phyloP scores from a whole-genome alignment of 345 rosid genomes.

The Lepidium didymum region DNA sequence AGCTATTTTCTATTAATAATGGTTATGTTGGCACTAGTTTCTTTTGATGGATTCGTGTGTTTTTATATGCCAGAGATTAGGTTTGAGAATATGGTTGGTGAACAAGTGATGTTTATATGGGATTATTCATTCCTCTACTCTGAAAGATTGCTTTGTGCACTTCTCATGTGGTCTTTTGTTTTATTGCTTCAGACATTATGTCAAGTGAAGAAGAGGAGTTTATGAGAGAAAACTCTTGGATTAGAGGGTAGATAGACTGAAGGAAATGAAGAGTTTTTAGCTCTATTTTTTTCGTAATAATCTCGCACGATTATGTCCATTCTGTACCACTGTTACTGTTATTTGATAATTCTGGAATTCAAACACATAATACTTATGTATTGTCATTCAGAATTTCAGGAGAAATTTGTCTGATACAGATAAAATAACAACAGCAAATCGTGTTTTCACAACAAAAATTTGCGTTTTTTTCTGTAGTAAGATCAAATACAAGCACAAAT shows the following conservation, averaged over 20 bases:
- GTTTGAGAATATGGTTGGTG: background rate
- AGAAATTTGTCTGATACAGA: background rate
- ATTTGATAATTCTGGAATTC: background rate
- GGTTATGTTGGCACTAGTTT: background rate
- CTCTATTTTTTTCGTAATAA: background rate
- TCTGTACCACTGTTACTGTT: background rate
- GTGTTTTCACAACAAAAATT: background rate
- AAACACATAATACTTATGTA: background rate
- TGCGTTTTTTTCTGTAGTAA: background rate
- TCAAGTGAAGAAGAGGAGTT: slow-evolving; percentile 7
- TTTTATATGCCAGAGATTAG: background rate
- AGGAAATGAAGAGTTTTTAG: background rate
- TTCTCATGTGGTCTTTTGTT: background rate
- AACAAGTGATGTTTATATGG: background rate
- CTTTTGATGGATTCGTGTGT: background rate
- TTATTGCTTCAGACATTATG: slow-evolving; percentile 1
- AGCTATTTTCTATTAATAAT: background rate
- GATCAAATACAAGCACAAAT: slow-evolving; percentile 2
- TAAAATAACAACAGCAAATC: background rate
- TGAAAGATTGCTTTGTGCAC: background rate
- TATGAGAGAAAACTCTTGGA: background rate
- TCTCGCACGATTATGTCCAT: background rate
- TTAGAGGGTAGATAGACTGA: background rate
- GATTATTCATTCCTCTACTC: background rate
- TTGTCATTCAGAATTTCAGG: background rate